phyloP scores from a whole-genome alignment of 2,329 filamentous ascomycete species.

The Sporothrix variecibatus region DNA sequence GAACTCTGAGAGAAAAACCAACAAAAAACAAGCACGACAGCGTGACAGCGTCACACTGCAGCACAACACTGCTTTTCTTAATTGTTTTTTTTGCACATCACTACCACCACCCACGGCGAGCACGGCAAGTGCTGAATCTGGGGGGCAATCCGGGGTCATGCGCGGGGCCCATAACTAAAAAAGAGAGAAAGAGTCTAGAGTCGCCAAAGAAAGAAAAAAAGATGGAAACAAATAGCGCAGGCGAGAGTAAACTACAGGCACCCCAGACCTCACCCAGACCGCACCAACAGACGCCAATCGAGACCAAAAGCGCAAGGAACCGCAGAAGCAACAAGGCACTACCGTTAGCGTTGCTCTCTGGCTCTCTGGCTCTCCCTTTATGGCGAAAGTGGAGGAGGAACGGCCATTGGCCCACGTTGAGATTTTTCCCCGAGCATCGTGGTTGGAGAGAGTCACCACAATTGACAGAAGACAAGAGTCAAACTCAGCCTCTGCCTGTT shows the following conservation, averaged over 20 bases:
- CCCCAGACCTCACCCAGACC: no score
- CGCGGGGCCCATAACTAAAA: neutral
- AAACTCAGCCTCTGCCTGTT: no score
- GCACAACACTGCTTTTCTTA: neutral
- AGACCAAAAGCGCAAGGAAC: neutral
- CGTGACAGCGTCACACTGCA: neutral
- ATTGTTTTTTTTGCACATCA: no score
- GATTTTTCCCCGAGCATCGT: neutral
- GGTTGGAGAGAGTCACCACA: neutral
- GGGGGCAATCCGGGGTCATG: conserved; percentile 17
- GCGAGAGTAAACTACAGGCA: neutral
- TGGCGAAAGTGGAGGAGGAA: neutral
- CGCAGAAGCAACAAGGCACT: neutral
- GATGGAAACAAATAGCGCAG: neutral
- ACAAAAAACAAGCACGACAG: no score
- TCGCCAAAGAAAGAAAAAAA: neutral
- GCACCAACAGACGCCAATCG: neutral
- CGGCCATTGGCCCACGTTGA: neutral
- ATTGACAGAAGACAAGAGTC: no score
- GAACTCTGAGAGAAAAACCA: no score
- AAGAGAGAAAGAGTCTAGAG: neutral
- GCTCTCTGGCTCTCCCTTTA: no score
- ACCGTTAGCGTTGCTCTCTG: neutral
- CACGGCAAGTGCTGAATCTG: neutral
- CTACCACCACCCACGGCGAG: no score